Conservation (phyloP, 1,139 yeast species). For the Magnusiomyces suaveolens region DNA sequence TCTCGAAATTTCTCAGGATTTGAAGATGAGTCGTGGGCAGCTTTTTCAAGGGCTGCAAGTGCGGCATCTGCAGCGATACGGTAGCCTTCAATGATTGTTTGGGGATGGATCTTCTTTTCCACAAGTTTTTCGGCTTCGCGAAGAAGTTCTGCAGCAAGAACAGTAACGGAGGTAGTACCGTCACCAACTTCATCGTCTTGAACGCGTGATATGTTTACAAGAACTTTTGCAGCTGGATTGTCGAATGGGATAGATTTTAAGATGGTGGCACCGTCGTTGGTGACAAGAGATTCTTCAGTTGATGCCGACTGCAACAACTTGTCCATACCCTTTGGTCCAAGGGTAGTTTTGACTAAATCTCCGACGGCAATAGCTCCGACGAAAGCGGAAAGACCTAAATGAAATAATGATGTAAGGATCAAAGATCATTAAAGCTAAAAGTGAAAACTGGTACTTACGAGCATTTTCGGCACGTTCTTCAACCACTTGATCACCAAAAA, state of each 20-base stretch:
- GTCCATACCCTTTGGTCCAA: constrained; percentile 99
- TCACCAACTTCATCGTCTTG: constrained; percentile 99
- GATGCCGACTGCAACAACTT: constrained; percentile 83
- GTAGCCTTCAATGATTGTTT: constrained; percentile 92
- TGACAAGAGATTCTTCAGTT: constrained; percentile 66
- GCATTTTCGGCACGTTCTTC: constrained; percentile 98
- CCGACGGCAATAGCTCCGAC: constrained; percentile 99
- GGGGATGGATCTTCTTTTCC: constrained; percentile 93
- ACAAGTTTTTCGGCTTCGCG: constrained; percentile 92
- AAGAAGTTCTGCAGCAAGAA: constrained; percentile 78
- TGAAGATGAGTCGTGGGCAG: constrained; percentile 65
- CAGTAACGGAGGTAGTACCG: constrained; percentile 98
- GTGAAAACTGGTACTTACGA: constrained; percentile 35
- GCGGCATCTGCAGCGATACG: constrained; percentile 84
- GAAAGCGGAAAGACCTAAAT: constrained; percentile 65
- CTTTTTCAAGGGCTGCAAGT: constrained; percentile 61
- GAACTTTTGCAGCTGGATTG: constrained; percentile 96
- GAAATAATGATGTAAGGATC: background rate
- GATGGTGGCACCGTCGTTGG: constrained; percentile 98
- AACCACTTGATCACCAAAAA: constrained; percentile 93
- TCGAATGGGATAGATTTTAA: constrained; percentile 89
- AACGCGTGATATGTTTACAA: constrained; percentile 90
- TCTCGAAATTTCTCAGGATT: constrained; percentile 56
- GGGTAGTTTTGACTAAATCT: constrained; percentile 86
- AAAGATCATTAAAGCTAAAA: too few species aligned